phyloP scores from a whole-genome alignment of 345 rosid species.

The Eutrema heterophyllum region DNA sequence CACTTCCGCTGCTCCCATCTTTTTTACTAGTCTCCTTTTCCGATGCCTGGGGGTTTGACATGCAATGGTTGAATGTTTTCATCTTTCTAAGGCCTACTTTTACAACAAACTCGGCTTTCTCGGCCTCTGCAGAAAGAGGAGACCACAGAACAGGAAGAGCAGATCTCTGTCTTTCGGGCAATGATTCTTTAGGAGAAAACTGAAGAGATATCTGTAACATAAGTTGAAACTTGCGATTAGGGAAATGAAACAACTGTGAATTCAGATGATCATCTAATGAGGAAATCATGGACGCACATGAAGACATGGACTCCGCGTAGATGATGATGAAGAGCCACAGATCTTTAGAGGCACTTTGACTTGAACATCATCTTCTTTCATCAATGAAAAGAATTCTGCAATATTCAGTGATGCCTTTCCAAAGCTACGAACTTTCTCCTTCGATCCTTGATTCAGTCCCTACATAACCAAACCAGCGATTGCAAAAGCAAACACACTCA shows the following conservation, averaged over 20 bases:
- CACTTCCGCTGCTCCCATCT: constrained; percentile 51
- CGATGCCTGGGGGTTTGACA: constrained; percentile 58
- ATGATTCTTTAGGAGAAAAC: constrained; percentile 33
- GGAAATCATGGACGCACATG: constrained; percentile 20
- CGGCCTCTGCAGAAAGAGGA: constrained; percentile 49
- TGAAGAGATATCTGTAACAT: constrained; percentile 43
- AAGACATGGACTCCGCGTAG: constrained; percentile 18
- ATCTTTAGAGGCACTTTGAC: constrained; percentile 50
- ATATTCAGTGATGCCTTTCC: constrained; percentile 60
- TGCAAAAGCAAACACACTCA: not conserved
- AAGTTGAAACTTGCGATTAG: constrained; percentile 13
- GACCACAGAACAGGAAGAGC: constrained; percentile 46
- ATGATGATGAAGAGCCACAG: constrained; percentile 18
- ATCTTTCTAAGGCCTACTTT: constrained; percentile 90
- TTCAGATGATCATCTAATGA: not conserved
- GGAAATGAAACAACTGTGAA: not conserved
- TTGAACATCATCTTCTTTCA: constrained; percentile 57
- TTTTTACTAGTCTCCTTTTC: constrained; percentile 27
- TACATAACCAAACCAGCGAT: constrained; percentile 8
- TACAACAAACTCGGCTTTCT: constrained; percentile 76
- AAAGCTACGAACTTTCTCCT: constrained; percentile 49
- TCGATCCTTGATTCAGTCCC: constrained; percentile 45
- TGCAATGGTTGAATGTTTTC: constrained; percentile 67
- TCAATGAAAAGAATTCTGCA: constrained; percentile 54
- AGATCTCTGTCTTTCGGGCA: constrained; percentile 24